Base-by-base conservation (phyloP, 805 yeast genomes). In the Aciculoconidium aculeatum region DNA sequence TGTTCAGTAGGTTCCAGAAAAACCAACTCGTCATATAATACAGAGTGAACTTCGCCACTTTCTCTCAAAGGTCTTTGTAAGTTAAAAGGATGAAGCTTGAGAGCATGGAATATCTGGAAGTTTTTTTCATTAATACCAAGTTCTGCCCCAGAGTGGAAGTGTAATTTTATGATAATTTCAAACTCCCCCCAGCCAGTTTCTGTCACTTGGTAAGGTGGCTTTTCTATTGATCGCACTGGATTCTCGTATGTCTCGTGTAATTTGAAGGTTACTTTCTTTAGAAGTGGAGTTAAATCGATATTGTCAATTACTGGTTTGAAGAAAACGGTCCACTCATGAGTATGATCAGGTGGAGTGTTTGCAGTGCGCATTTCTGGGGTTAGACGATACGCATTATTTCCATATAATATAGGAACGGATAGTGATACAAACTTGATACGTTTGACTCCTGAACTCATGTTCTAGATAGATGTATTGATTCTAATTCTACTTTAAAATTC, bases 161-260 rank as follows among this genome's bases (percentile, higher is more conserved):
- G 88, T 11, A 92, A 74, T 50, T 88, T 84, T 32, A 92, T 78
- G 20, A 83, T 75, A 37, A 92, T 81, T 49, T 92, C 99, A 56
- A 92, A 92, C 55, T 92, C 99, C 42, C 99, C 99, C 99, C 99
- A 92, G 0, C 99, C 99, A 0, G 97, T 84, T 49, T 92, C 99
- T 2, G 95, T 82, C 16, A 92, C 86, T 53, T 87, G 94, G 47
- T 81, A 92, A 0, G 98, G 98, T 2, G 97, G 96, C 17, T 65
- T 52, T 39, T 92, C 97, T 10, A 90, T 68, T 1, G 92, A 71
- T 32, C 99, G 65, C n/a, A 86, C 75, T 2, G 96, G 75, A 44
- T 79, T 84, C 12, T 79, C 80, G 46, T 90, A 92, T 1, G 98
- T 92, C 41, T 92, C 98, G 55, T 92, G 98, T 13, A 92, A 65